Evolutionary conservation across 1,139 yeast genomes (phyloP).

Genomic region (Spencermartinsiella ligniputridi): DNA sequence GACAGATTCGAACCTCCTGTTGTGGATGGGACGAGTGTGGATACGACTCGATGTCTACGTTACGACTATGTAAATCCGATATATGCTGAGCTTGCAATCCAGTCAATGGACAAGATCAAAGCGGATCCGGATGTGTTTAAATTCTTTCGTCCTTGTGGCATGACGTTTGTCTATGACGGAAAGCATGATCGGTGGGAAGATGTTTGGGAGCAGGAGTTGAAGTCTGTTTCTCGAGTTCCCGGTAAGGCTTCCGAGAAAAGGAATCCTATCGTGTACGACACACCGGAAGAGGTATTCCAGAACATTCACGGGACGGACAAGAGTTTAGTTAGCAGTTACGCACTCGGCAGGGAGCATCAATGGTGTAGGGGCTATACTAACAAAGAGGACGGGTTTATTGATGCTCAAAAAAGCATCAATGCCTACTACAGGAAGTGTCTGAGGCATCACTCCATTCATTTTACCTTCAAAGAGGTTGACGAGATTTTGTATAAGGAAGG

Average conservation of each 20-base stretch:
- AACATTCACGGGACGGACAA: slow-evolving; percentile 7
- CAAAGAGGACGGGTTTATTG: slow-evolving; percentile 8
- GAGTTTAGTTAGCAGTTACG: background rate
- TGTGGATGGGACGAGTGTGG: slow-evolving; percentile 11
- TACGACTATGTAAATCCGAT: slow-evolving; percentile 8
- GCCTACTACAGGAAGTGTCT: slow-evolving; percentile 10
- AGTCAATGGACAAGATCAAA: slow-evolving; percentile 9
- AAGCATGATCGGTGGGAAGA: slow-evolving; percentile 9
- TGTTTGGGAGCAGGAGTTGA: slow-evolving; percentile 8
- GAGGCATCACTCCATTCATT: slow-evolving; percentile 3
- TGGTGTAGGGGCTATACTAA: slow-evolving; percentile 11
- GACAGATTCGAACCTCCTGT: slow-evolving; percentile 13
- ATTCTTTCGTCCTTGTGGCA: slow-evolving; percentile 8
- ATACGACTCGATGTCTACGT: slow-evolving; percentile 10
- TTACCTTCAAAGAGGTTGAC: slow-evolving; percentile 9
- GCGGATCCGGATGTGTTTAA: slow-evolving; percentile 6
- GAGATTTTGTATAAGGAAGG: slow-evolving; percentile 4
- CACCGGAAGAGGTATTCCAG: slow-evolving; percentile 8
- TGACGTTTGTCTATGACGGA: slow-evolving; percentile 12
- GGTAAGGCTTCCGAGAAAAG: background rate
- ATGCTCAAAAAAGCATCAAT: slow-evolving; percentile 9
- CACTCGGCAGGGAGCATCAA: background rate
- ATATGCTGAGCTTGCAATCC: slow-evolving; percentile 7
- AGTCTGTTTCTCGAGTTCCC: background rate
- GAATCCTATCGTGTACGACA: background rate